Evolutionary conservation across 345 rosid species (phyloP).

Genomic region (Acer campestre): DNA sequence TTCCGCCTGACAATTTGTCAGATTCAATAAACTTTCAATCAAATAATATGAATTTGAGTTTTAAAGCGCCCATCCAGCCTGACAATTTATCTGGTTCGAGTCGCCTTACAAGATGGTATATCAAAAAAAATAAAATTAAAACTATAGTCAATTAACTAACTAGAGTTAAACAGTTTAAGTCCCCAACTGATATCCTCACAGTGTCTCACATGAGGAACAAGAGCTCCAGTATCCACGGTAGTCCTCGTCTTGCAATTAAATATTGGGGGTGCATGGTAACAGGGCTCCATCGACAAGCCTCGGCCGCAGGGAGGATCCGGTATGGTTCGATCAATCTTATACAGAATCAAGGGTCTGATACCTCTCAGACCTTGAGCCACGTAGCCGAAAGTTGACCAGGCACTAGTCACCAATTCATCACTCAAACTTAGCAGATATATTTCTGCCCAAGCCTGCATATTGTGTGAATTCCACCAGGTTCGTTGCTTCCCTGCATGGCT

Average conservation of each 20-base stretch:
- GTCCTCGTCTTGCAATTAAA: slow-evolving; percentile 14
- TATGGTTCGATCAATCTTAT: neutral
- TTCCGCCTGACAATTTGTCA: too few species aligned
- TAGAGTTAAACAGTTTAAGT: too few species aligned
- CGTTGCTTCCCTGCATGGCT: slow-evolving; percentile 4
- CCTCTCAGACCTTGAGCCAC: slow-evolving; percentile 16
- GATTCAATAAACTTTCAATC: too few species aligned
- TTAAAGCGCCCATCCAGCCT: too few species aligned
- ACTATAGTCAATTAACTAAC: too few species aligned
- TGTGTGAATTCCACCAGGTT: neutral
- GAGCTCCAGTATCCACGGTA: neutral
- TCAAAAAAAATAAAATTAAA: too few species aligned
- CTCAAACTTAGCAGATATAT: slow-evolving; percentile 10
- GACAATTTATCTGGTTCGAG: too few species aligned
- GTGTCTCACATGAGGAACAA: too few species aligned
- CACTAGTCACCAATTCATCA: slow-evolving; percentile 13
- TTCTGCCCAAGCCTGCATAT: slow-evolving; percentile 16
- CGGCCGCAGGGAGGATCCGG: slow-evolving; percentile 9
- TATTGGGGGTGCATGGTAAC: slow-evolving; percentile 11
- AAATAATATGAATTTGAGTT: too few species aligned
- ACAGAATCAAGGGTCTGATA: slow-evolving; percentile 15
- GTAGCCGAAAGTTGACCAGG: slow-evolving; percentile 17
- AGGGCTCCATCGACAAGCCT: slow-evolving; percentile 14
- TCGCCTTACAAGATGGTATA: too few species aligned
- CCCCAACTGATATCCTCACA: too few species aligned